phyloP scores from a whole-genome alignment of 2,329 filamentous ascomycete genomes.

The Hymenotorrendiella dingleyae region DNA sequence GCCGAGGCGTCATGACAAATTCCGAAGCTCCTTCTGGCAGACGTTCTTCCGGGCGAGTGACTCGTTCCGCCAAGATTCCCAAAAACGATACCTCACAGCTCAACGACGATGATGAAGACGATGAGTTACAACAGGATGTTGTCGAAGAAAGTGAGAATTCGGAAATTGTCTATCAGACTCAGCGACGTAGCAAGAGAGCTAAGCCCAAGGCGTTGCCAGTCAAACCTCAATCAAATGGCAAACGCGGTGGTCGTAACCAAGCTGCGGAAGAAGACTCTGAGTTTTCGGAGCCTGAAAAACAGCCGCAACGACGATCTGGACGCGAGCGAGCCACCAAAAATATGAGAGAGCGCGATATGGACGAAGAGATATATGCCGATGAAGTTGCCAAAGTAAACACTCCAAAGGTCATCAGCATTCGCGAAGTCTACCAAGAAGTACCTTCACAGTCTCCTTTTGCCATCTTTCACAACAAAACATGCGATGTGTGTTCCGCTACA shows the following conservation, averaged over 20 bases:
- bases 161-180: constrained; percentile 46
- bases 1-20: constrained; percentile 6
- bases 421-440: constrained; percentile 66
- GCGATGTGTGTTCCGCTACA: constrained; percentile 62
- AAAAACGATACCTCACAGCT: too few relatives aligned
- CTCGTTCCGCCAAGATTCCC: constrained; percentile 18
- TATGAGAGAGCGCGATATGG: constrained; percentile 44
- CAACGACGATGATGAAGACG: constrained; percentile 15
- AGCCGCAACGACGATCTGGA: constrained; percentile 30
- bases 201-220: constrained; percentile 3
- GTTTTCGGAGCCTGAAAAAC: constrained; percentile 15
- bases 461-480: constrained; percentile 61
- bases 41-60: constrained; percentile 13
- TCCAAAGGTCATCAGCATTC: constrained; percentile 57
- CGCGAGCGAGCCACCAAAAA: constrained; percentile 31
- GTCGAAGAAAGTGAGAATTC: constrained; percentile 38
- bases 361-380: constrained; percentile 42
- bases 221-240: constrained; percentile 9
- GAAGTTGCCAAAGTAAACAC: constrained; percentile 40
- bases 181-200: constrained; percentile 7
- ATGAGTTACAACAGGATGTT: constrained; percentile 20
- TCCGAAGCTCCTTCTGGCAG: constrained; percentile 1
- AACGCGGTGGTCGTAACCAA: constrained; percentile 8
- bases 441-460: constrained; percentile 61
- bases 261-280: constrained; percentile 7